A percentile compares a stretch with the other conserved stretches of the same genome.
These are phyloP conservation scores for Gynochthodes officinalis DNA, from an alignment of 257 asterid genomes.

Conservation along the genomic window DNA sequence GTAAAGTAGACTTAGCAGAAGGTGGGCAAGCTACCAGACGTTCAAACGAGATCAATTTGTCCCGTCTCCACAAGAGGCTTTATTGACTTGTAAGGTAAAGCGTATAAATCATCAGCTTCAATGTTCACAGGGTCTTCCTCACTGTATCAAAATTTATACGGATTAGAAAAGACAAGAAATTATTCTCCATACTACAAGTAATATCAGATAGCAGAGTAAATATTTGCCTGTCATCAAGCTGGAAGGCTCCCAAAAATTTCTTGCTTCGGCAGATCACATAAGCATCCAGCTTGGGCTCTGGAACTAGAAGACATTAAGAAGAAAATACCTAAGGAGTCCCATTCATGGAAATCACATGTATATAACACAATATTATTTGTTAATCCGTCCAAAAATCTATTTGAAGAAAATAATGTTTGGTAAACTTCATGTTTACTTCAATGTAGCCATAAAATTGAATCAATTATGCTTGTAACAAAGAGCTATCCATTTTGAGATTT, in stretches of 20 bases:
- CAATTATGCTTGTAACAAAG: neutral
- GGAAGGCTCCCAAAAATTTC: conserved; percentile 69
- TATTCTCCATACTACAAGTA: neutral
- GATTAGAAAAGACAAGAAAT: neutral
- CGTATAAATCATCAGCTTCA: conserved; percentile 80
- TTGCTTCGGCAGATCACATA: conserved; percentile 84
- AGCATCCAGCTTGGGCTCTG: conserved; percentile 68
- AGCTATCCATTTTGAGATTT: neutral
- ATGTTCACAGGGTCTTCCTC: conserved; percentile 72
- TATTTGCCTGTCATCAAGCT: conserved; percentile 75
- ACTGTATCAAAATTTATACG: conserved; percentile 25
- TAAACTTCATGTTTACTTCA: neutral
- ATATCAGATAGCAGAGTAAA: neutral
- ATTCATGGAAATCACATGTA: neutral
- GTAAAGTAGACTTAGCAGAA: neutral
- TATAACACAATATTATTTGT: neutral
- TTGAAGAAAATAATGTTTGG: neutral
- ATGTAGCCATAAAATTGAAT: neutral
- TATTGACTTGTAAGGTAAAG: conserved; percentile 72
- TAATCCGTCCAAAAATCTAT: neutral
- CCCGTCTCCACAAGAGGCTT: conserved; percentile 82
- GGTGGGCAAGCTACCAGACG: neutral
- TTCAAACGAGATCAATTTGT: conserved; percentile 78
- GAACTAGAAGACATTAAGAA: conserved; percentile 38
- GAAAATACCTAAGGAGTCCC: neutral